Base-by-base conservation (phyloP, 208 protist genomes). In the Perkinsela sp. region DNA sequence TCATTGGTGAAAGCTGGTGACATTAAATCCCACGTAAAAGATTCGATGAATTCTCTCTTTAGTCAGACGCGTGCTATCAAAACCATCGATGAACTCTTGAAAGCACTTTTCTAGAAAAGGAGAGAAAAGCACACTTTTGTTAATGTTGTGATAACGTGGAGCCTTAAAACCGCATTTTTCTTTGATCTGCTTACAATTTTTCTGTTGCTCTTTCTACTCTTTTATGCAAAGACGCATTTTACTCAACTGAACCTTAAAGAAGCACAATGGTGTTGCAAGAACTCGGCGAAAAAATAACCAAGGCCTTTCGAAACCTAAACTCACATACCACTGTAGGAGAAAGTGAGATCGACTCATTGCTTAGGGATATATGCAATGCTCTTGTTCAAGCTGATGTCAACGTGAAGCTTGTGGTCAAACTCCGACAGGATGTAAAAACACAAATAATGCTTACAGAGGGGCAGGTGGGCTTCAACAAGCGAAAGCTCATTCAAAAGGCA, bases 341-440 rank as follows among this genome's bases (percentile, higher is more conserved):
- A 66, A 79, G 91, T 2, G 93, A 93, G 22, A 79, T 96, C 31
- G 88, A 96, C 77, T 79, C 85, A 48, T 77, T 97, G 67, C 76
- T 98, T 29, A 94, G 95, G 66, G 93, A 97, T 16, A 89, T 98
- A 48, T 81, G 80, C 32, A 81, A 85, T 32, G 95, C 95, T 13
- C 77, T 98, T 2, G 80, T 97, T 31, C 79, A 92, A 75, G 83
- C 95, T 0, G 96, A 98, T 79, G 95, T 98, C 28, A 95, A 97
- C 68, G 76, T 98, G n/a, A 77, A 74, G 16, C 78, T 94, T 6
- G 90, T 96, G 1, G 85, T 89, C 68, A 78, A 92, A 66, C 77
- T 98, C 31, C 84, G 92, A 66, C 79, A 94, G 22, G 90, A 80
- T 70, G 83, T 98, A 32, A 94, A 93, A 69, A 74, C 80, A 1